These are phyloP conservation scores for Gossypium turneri DNA, from an alignment of 345 rosid species.

Conservation along the genomic window DNA sequence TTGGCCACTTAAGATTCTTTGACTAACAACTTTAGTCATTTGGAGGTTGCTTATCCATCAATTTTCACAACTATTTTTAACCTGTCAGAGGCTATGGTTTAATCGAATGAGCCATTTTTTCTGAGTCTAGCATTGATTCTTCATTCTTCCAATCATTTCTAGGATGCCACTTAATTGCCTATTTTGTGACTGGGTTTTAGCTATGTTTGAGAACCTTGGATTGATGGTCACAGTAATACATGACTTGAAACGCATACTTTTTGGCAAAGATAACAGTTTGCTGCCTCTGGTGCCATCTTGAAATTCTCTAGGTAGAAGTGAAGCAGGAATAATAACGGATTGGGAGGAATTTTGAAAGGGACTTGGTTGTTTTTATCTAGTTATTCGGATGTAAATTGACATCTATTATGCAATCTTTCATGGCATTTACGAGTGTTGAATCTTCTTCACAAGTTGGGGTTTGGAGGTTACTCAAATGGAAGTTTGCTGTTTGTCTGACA, in stretches of 20 bases:
- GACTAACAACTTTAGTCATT: not conserved
- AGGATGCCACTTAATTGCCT: not conserved
- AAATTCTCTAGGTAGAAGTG: not conserved
- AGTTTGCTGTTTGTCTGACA: constrained; percentile 11
- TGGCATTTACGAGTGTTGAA: constrained; percentile 9
- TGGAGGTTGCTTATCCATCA: not conserved
- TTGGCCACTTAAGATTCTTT: not conserved
- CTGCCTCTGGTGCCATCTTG: not conserved
- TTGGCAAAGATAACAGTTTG: constrained; percentile 11
- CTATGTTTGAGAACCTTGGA: constrained; percentile 3
- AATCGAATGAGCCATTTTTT: not conserved
- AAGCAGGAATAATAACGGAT: constrained; percentile 2
- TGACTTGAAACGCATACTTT: not conserved
- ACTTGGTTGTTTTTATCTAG: not conserved
- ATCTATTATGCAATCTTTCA: not conserved
- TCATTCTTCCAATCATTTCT: not conserved
- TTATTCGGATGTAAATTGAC: constrained; percentile 7
- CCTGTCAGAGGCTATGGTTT: constrained; percentile 7
- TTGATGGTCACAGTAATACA: not conserved
- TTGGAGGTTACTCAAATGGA: constrained; percentile 13
- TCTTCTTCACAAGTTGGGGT: not conserved
- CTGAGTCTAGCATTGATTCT: not conserved
- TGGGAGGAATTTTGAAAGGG: not conserved
- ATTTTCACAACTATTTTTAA: not conserved
- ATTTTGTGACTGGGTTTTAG: constrained; percentile 5